Evolutionary conservation across 495 filamentous ascomycete species (phyloP).

Genomic region (Chaetomium fimeti): DNA sequence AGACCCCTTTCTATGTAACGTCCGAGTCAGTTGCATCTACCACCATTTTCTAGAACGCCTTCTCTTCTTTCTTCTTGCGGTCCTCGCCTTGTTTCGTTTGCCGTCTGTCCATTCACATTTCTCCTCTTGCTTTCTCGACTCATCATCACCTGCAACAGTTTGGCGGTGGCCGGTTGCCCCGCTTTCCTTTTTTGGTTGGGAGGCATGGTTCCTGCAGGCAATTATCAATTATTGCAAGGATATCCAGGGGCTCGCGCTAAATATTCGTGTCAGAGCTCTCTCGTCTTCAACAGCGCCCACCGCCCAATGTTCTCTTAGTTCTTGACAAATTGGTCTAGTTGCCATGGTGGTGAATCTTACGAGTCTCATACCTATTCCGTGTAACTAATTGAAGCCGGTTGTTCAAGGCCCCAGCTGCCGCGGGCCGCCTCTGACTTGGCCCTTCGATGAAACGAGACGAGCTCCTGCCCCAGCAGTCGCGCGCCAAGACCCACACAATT

Average conservation of each 20-base stretch:
- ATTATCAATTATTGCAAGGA: background rate
- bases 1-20: too few species aligned
- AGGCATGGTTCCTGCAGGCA: slow-evolving; percentile 11
- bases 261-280: background rate
- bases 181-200: background rate
- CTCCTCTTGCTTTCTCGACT: too few species aligned
- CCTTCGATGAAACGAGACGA: slow-evolving; percentile 34
- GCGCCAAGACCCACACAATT: slow-evolving; percentile 29
- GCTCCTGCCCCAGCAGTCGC: slow-evolving; percentile 27
- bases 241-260: slow-evolving; percentile 15
- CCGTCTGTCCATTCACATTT: too few species aligned
- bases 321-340: too few species aligned
- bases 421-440: slow-evolving; percentile 27
- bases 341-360: background rate
- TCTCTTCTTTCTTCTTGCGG: too few species aligned
- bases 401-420: slow-evolving; percentile 8
- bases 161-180: slow-evolving; percentile 11
- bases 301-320: background rate
- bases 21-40: too few species aligned
- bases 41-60: too few species aligned
- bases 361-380: background rate
- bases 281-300: background rate
- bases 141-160: background rate
- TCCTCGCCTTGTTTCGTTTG: too few species aligned
- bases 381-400: background rate